These are phyloP conservation scores for Pichia sp. DNA, from an alignment of 1,139 yeast species.

Conservation along the genomic window DNA sequence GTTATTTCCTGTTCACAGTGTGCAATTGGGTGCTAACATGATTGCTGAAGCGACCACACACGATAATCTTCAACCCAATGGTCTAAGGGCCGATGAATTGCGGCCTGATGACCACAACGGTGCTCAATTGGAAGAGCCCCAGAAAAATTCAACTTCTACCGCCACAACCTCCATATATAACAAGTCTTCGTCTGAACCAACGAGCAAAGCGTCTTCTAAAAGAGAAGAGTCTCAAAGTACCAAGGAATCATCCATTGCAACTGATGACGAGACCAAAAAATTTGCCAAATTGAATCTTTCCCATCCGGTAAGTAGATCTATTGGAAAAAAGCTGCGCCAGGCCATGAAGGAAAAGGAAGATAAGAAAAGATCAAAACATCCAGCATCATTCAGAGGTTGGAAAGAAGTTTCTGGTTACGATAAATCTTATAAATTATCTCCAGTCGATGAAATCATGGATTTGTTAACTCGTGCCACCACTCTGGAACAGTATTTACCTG, in stretches of 20 bases:
- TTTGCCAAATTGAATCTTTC: too few relatives aligned
- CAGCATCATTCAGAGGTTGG: slow-evolving; percentile 82
- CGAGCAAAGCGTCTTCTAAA: too few relatives aligned
- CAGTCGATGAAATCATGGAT: slow-evolving; percentile 64
- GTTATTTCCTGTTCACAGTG: too few relatives aligned
- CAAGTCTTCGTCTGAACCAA: neutral
- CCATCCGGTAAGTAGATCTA: slow-evolving; percentile 20
- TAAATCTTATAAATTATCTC: slow-evolving; percentile 52
- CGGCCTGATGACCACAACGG: too few relatives aligned
- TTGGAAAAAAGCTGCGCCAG: slow-evolving; percentile 22
- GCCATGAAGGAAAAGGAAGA: slow-evolving; percentile 23
- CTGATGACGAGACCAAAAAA: too few relatives aligned
- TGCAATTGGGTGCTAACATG: too few relatives aligned
- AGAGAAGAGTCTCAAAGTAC: too few relatives aligned
- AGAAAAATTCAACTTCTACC: neutral
- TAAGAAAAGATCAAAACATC: slow-evolving; percentile 44
- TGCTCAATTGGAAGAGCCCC: neutral
- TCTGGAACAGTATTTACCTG: slow-evolving; percentile 62
- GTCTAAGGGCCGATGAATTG: too few relatives aligned
- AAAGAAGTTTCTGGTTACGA: slow-evolving; percentile 88
- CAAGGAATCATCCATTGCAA: too few relatives aligned
- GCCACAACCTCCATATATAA: neutral
- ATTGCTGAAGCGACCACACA: too few relatives aligned
- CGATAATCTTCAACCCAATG: too few relatives aligned
- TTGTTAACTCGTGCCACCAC: slow-evolving; percentile 59